Conservation (phyloP, 2,329 filamentous ascomycete genomes). For the Zymoseptoria crescenta region DNA sequence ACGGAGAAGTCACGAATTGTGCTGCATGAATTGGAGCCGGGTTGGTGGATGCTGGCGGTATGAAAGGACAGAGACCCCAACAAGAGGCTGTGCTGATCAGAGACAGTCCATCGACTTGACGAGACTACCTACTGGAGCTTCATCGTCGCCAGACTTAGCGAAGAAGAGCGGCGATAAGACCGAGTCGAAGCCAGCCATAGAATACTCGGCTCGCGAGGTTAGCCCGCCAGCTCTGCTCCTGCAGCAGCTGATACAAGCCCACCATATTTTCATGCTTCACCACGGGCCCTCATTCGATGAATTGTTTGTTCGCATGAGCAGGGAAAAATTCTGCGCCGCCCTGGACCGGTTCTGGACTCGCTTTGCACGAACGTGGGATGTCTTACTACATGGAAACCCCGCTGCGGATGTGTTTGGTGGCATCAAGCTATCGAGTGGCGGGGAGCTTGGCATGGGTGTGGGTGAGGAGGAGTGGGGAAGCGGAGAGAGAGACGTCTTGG, state of each 20-base stretch:
- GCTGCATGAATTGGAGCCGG: slow-evolving; percentile 75
- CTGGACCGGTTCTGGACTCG: slow-evolving; percentile 75
- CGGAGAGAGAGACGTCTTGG: slow-evolving; percentile 84
- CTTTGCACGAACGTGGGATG: slow-evolving; percentile 66
- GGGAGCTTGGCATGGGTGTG: slow-evolving; percentile 87
- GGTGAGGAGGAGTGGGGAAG: slow-evolving; percentile 94
- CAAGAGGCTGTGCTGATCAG: slow-evolving; percentile 11
- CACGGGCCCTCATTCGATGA: slow-evolving; percentile 68
- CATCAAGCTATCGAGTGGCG: slow-evolving; percentile 80
- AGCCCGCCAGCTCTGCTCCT: slow-evolving; percentile 72
- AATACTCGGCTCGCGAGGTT: slow-evolving; percentile 87
- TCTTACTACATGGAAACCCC: slow-evolving; percentile 84
- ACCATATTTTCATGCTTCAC: slow-evolving; percentile 78
- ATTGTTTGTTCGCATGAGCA: slow-evolving; percentile 57
- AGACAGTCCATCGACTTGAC: slow-evolving; percentile 72
- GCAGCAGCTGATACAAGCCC: slow-evolving; percentile 73
- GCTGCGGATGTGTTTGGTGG: slow-evolving; percentile 70
- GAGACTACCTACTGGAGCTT: slow-evolving; percentile 50
- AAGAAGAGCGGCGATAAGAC: slow-evolving; percentile 19
- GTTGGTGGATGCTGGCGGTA: slow-evolving; percentile 95
- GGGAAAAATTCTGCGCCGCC: slow-evolving; percentile 62
- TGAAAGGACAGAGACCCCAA: slow-evolving; percentile 29
- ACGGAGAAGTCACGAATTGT: slow-evolving; percentile 83
- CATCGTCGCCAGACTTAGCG: slow-evolving; percentile 24
- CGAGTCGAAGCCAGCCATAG: slow-evolving; percentile 40